Evolutionary conservation across 352 stramenopile genomes (phyloP), one percentile per base, ranked within the genome.

Genomic region (Aphanomyces euteiches): DNA sequence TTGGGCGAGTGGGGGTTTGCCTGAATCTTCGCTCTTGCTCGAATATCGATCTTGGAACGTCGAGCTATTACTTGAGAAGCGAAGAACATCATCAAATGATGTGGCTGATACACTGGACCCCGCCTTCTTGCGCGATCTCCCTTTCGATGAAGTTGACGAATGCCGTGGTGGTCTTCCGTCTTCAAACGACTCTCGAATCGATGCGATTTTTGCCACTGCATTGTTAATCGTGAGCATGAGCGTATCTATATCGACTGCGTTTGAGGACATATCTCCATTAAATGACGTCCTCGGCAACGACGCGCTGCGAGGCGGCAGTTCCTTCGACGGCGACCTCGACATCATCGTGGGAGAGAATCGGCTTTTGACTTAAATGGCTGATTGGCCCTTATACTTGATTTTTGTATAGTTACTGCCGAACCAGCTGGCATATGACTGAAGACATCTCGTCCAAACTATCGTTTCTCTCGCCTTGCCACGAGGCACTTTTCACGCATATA

Each of bases 161-260:
- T 53, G 64, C 36, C 64, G 64, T n/a, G 64, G 64, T 40, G 64
- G 64, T 15, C 43, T 47, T 43, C 53, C 53, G 36, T 70, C 64
- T 40, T 70, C 64, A 21, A 70, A 70, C 21, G 47, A 63, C 36
- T 70, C 64, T n/a, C 64, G 64, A 36, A 70, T 70, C 13, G 64
- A 54, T 19, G 64, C 53, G 34, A 70, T 70, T 39, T 64, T 70
- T 5, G 64, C 64, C 17, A 70, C 64, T 10, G 64, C 64, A 34
- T 70, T 70, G 64, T 70, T 70, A 50, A 70, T 70, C 10, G 64
- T 70, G 40, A 45, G 39, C 64, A 70, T 70, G 54, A 70, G 64
- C 45, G 64, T 61, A 41, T 70, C 64, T 8, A 70, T 70, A 41
- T 70, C 64, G 59, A 61, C 54, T n/a, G 54, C 21, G 10, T 37